Conservation (phyloP, 2,329 filamentous ascomycete species). For the Alternaria gansuensis region DNA sequence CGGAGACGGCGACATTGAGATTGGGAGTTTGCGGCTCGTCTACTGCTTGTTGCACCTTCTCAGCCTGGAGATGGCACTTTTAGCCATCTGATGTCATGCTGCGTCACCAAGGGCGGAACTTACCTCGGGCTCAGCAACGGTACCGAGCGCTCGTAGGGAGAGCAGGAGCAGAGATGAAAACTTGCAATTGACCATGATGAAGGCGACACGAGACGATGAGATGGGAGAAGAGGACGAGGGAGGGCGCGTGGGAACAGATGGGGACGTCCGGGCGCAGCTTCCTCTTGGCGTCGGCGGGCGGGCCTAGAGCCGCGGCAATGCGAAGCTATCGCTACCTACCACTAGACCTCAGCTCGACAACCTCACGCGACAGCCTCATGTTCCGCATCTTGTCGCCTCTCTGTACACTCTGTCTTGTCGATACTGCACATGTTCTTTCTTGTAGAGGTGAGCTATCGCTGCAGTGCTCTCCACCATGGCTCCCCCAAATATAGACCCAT, state of each 20-base stretch:
- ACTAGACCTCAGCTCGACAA: constrained; percentile 17
- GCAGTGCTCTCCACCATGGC: neutral
- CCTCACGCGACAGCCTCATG: neutral
- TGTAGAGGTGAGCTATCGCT: neutral
- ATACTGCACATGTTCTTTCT: too few relatives aligned
- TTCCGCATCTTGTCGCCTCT: neutral
- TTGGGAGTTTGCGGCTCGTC: constrained; percentile 71
- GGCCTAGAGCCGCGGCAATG: constrained; percentile 20
- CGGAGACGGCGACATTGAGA: constrained; percentile 64
- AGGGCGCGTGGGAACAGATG: constrained; percentile 22
- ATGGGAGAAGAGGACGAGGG: constrained; percentile 21
- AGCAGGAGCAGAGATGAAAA: constrained; percentile 75
- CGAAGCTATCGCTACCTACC: constrained; percentile 23
- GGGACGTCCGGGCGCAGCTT: constrained; percentile 34
- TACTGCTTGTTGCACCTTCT: constrained; percentile 57
- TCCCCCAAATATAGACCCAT: constrained; percentile 1
- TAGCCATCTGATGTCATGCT: constrained; percentile 50
- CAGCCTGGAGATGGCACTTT: constrained; percentile 42
- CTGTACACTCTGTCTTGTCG: too few relatives aligned
- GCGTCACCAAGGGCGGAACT: constrained; percentile 50
- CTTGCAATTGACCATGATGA: constrained; percentile 75
- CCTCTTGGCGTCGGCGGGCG: constrained; percentile 26
- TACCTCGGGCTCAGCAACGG: constrained; percentile 69
- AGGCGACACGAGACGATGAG: constrained; percentile 27
- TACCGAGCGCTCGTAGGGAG: constrained; percentile 72